phyloP scores from a whole-genome alignment of 2,329 filamentous ascomycete species.

The Nemania sp. region DNA sequence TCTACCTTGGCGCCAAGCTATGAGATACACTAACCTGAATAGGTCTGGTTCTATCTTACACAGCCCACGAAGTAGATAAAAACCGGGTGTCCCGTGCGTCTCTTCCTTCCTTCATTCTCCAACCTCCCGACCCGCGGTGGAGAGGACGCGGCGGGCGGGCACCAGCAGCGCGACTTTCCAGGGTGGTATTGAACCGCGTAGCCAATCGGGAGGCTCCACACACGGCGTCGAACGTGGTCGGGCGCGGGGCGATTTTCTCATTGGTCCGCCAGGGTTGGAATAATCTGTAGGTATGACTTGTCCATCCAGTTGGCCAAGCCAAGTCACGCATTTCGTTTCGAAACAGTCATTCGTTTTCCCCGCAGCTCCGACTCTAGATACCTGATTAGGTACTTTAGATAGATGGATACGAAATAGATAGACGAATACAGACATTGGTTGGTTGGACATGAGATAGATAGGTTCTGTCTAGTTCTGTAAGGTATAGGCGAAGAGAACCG shows the following conservation, averaged over 20 bases:
- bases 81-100: conserved; percentile 1
- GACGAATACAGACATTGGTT: neutral
- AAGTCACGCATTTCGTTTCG: too few species aligned
- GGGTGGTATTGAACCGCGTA: neutral
- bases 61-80: too few species aligned
- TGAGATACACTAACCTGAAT: neutral
- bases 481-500: too few species aligned
- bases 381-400: too few species aligned
- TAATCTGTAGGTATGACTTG: conserved; percentile 6
- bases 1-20: conserved; percentile 1
- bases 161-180: neutral
- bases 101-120: neutral
- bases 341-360: neutral
- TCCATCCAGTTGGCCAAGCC: neutral
- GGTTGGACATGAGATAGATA: too few species aligned
- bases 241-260: conserved; percentile 6
- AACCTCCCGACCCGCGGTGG: too few species aligned
- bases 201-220: conserved; percentile 29
- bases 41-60: neutral
- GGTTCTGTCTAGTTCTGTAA: too few species aligned
- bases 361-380: neutral
- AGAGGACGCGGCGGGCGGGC: conserved; percentile 18
- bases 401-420: neutral
- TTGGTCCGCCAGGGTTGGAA: conserved; percentile 8
- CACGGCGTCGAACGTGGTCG: conserved; percentile 26